Percentiles rank a stretch among this genome's conserved stretches.
These are phyloP conservation scores for Xylariales sp. DNA, from an alignment of 2,329 filamentous ascomycete genomes.

Conservation along the genomic window DNA sequence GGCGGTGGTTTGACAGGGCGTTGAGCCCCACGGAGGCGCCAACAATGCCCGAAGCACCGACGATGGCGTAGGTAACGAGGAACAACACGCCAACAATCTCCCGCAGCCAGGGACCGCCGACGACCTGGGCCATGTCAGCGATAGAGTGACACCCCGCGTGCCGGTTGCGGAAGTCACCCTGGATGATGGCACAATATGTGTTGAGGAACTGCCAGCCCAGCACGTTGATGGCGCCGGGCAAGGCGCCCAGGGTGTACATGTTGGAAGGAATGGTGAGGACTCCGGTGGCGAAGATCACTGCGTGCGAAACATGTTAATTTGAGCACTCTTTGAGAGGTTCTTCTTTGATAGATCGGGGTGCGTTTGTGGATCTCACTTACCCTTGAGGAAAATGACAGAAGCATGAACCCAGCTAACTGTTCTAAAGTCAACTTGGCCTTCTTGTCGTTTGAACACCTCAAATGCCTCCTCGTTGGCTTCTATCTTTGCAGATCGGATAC, in stretches of 20 bases:
- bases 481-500: conserved; percentile 16
- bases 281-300: conserved; percentile 38
- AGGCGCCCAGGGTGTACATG: conserved; percentile 36
- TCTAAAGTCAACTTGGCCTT: conserved; percentile 40
- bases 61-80: conserved; percentile 52
- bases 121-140: conserved; percentile 53
- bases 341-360: too few relatives aligned
- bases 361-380: too few relatives aligned
- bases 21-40: conserved; percentile 56
- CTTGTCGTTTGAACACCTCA: conserved; percentile 40
- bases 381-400: conserved; percentile 42
- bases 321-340: too few relatives aligned
- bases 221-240: conserved; percentile 37
- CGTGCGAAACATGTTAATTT: too few relatives aligned
- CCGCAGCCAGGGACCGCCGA: conserved; percentile 45
- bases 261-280: conserved; percentile 36
- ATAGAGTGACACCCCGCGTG: conserved; percentile 35
- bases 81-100: conserved; percentile 53
- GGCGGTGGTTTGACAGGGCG: conserved; percentile 50
- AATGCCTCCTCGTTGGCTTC: conserved; percentile 18
- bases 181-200: conserved; percentile 31
- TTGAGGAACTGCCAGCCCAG: conserved; percentile 36
- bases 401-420: conserved; percentile 44
- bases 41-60: conserved; percentile 52
- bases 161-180: conserved; percentile 32